Percentiles rank a stretch among this genome's conserved stretches.
These are phyloP conservation scores for Mycocalia duriaeana DNA, from an alignment of 1,284 basidiomycete genomes.

Conservation along the genomic window DNA sequence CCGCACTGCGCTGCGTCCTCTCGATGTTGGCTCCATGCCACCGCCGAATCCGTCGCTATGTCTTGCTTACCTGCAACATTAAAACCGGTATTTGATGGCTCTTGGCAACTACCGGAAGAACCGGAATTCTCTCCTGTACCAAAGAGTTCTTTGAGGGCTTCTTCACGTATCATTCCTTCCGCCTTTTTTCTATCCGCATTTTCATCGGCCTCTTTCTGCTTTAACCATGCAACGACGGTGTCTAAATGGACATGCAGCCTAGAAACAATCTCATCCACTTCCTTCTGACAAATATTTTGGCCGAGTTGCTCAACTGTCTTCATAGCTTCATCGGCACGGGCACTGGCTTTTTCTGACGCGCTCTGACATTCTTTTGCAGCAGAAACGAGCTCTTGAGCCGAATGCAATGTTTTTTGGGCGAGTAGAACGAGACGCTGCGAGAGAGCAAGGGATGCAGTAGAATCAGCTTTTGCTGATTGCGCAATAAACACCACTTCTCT, in stretches of 20 bases:
- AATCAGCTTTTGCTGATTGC: constrained; percentile 10
- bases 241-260: constrained; percentile 19
- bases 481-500: constrained; percentile 11
- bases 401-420: constrained; percentile 13
- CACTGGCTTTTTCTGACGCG: constrained; percentile 11
- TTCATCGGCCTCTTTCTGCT: constrained; percentile 17
- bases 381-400: constrained; percentile 13
- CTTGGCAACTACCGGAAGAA: too few relatives aligned
- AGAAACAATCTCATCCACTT: constrained; percentile 7
- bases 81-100: too few relatives aligned
- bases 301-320: constrained; percentile 15
- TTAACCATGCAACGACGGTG: constrained; percentile 18
- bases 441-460: constrained; percentile 1
- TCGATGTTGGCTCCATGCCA: too few relatives aligned
- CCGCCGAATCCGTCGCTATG: too few relatives aligned
- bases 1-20: too few relatives aligned
- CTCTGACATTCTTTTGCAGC: constrained; percentile 15
- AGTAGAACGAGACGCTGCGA: constrained; percentile 14
- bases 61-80: too few relatives aligned
- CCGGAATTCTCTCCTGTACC: neutral
- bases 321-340: constrained; percentile 15
- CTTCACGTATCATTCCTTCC: neutral
- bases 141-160: neutral
- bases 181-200: constrained; percentile 3
- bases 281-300: constrained; percentile 12